Evolutionary conservation across 2,329 filamentous ascomycete species (phyloP), one percentile per base, ranked within the genome.

Genomic region (Leptographium wingfieldii): DNA sequence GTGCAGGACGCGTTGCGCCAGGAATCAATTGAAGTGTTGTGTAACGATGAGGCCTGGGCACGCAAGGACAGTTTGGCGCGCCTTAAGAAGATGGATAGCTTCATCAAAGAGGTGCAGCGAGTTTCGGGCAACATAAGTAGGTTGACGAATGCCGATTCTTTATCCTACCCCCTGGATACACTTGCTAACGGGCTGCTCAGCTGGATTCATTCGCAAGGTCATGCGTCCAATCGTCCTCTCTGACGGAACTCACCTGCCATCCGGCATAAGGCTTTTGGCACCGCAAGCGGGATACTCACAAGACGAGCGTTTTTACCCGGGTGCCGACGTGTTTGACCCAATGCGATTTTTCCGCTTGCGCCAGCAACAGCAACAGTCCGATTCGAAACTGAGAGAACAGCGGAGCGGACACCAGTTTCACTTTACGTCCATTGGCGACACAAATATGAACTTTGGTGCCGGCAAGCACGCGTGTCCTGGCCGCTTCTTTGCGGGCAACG

Each of bases 391-490:
- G 38, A n/a, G 25, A 11, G 46, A 49, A 49, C 46, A n/a, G 46
- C n/a, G 46, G 7, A 72, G 72, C 62, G 70, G 67, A 38, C 72
- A 73, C 62, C 68, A 72, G 43, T 72, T 70, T 68, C 75, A 77
- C 58, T 77, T 77, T 60, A 75, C 74, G 3, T 72, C 73, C 49
- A 68, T 76, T 55, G 65, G 62, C 53, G 72, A 76, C 57, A 72
- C 69, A 33, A 74, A 76, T 61, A 70, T 76, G 65, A 75, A 76
- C 63, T 79, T 78, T 62, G 76, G 76, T 3, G 73, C 74, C 5
- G 77, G 76, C 46, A 73, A 73, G 62, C 74, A 77, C 62, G 74
- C 77, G 3, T 79, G 77, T 55, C 77, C 77, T 0, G 77, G 77
- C 2, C 70, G 77, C 12, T 79, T 78, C 68, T 77, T 78, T 63